phyloP scores from a whole-genome alignment of 441 rosid genomes.

The Jatropha podagrica region DNA sequence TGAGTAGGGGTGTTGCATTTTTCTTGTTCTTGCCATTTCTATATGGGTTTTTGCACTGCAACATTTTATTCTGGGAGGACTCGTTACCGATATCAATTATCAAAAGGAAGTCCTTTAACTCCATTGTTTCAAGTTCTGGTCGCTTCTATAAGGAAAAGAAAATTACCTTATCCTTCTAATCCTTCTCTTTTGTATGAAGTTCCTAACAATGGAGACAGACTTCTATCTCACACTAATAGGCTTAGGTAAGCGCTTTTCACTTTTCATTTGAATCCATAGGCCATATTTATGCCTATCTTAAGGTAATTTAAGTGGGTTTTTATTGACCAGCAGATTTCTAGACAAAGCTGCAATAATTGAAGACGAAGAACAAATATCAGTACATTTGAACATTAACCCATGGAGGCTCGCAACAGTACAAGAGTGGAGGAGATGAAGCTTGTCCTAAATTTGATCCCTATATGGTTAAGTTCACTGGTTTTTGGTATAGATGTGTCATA shows the following conservation, averaged over 20 bases:
- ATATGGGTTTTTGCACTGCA: conserved; percentile 57
- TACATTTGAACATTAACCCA: conserved; percentile 33
- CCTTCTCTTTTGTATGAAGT: conserved; percentile 58
- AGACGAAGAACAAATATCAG: conserved; percentile 41
- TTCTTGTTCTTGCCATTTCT: conserved; percentile 59
- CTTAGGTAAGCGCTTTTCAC: conserved; percentile 35
- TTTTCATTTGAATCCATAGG: no score
- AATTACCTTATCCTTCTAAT: conserved; percentile 55
- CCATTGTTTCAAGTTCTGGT: conserved; percentile 64
- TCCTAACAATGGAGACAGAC: conserved; percentile 35
- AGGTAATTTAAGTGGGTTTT: background rate
- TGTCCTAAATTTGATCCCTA: conserved; percentile 53
- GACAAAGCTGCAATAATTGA: conserved; percentile 74
- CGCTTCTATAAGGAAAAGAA: conserved; percentile 57
- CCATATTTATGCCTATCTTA: background rate
- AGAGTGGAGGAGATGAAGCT: conserved; percentile 79
- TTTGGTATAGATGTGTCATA: conserved; percentile 63
- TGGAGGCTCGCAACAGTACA: conserved; percentile 79
- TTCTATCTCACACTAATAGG: conserved; percentile 54
- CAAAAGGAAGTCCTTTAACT: conserved; percentile 76
- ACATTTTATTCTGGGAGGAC: conserved; percentile 59
- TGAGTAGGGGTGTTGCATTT: conserved; percentile 83
- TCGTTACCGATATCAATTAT: conserved; percentile 52
- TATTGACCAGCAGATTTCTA: conserved; percentile 47
- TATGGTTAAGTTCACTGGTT: conserved; percentile 69